Base-by-base conservation (phyloP, 768 basidiomycete genomes). In the Leccinum barrowsii region DNA sequence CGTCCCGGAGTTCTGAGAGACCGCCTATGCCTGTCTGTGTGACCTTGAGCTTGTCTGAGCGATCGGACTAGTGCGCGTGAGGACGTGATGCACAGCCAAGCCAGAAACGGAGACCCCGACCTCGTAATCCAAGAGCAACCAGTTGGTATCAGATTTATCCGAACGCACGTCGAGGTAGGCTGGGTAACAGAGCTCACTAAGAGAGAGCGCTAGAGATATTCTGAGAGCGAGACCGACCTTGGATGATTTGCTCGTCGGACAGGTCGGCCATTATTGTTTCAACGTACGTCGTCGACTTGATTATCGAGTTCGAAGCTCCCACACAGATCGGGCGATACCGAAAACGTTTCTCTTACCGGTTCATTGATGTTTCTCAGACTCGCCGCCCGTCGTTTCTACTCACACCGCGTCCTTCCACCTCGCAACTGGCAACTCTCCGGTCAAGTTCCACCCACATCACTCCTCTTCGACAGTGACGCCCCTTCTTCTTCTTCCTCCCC, bases 111-210 rank as follows among this genome's bases (percentile, higher is more conserved):
- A 2, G 42, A 34, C 28, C 79, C 79, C 68, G 63, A 85, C 87
- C 78, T 89, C 87, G 73, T 98, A 98, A 71, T 96, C 91, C 58
- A 97, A 75, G 57, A 98, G 78, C 48, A 95, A 70, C 94, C 94
- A 98, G 72, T 90, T 97, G 32, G 85, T 90, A 30, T 91, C 89
- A 40, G 86, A 80, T 69, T 94, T 94, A 80, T 92, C 86, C 61
- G 79, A 80, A 63, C 94, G 87, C 55, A 97, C 88, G 64, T 94
- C 90, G 72, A 83, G 78, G 80, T 97, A 96, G 32, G 93, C 95
- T 92, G 70, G 3, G 30, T 32, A 30, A 7, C 0, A 52, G 5
- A 15, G 28, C 7, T 28, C 8, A 52, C 17, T 48, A 0, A 44
- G 40, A 42, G 42, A 44, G 15, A 30, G 1, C 32, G 5, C 2